A percentile compares a stretch with the other conserved stretches of the same genome.
Evolutionary conservation across 1,139 yeast genomes (phyloP).

Genomic region (Saccharomycopsis crataegensis): DNA sequence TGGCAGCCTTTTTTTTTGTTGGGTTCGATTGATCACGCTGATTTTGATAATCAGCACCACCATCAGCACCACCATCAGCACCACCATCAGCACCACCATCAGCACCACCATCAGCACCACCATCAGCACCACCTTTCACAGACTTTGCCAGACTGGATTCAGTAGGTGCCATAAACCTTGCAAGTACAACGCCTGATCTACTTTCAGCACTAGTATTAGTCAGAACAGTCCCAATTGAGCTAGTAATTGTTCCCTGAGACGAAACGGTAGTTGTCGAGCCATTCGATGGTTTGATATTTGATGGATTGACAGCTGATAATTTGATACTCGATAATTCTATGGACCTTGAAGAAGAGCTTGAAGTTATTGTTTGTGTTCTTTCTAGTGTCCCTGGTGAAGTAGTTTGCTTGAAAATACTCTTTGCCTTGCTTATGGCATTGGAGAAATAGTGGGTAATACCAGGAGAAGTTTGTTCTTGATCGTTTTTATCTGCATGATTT

Average conservation of each 20-base stretch:
- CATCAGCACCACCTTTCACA: neutral
- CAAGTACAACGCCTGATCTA: neutral
- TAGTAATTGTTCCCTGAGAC: too few species aligned
- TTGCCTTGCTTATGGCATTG: slow-evolving; percentile 15
- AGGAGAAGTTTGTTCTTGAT: slow-evolving; percentile 5
- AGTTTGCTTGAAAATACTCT: slow-evolving; percentile 15
- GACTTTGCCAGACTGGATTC: neutral
- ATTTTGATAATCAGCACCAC: too few species aligned
- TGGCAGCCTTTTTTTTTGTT: neutral
- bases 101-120: too few species aligned
- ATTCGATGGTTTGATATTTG: too few species aligned
- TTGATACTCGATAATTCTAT: too few species aligned
- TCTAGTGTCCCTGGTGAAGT: neutral
- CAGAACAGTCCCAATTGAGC: too few species aligned
- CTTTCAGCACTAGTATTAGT: too few species aligned
- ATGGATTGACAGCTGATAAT: too few species aligned
- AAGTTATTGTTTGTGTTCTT: too few species aligned
- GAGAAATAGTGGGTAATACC: slow-evolving; percentile 11
- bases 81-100: neutral
- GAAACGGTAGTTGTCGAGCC: too few species aligned
- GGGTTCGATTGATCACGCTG: too few species aligned
- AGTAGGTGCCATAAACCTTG: slow-evolving; percentile 16
- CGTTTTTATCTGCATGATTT: neutral
- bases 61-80: neutral
- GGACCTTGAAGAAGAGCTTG: too few species aligned